phyloP scores from a whole-genome alignment of 176 grass and related monocot species.

The Eragrostis curvula region DNA sequence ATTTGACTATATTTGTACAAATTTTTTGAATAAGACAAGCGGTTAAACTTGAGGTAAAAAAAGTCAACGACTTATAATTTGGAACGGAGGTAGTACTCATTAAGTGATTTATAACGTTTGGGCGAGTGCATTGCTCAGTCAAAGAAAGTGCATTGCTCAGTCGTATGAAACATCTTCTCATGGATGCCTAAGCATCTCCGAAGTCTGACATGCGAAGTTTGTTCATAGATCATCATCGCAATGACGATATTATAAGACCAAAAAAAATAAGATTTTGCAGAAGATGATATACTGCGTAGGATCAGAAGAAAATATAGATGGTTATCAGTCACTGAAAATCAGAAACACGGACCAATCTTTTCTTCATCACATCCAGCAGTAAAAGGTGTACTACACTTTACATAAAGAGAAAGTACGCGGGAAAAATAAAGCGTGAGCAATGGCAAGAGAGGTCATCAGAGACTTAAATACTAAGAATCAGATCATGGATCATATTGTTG shows the following conservation, averaged over 20 bases:
- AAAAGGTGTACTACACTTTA: neutral
- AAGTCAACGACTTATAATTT: no score
- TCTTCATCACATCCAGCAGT: conserved; percentile 60
- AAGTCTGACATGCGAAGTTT: conserved; percentile 79
- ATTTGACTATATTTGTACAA: no score
- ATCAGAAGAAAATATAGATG: conserved; percentile 45
- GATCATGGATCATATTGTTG: conserved; percentile 73
- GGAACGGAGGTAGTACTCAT: no score
- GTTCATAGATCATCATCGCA: conserved; percentile 60
- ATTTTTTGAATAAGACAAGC: no score
- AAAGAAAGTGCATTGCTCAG: no score
- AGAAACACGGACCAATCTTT: conserved; percentile 81
- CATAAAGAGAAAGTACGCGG: accelerated
- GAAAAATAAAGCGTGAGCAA: neutral
- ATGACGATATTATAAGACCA: neutral
- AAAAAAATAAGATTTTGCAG: no score
- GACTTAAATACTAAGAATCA: conserved; percentile 84
- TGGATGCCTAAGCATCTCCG: conserved; percentile 57
- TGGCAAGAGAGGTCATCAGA: conserved; percentile 45
- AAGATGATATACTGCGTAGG: neutral
- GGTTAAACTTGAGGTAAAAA: no score
- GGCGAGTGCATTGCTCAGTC: no score
- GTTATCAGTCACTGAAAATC: conserved; percentile 59
- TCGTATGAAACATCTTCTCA: conserved; percentile 58
- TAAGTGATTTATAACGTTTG: no score